Base-by-base conservation (phyloP, 371 early-diverging fungal genomes). In the Neoconidiobolus thromboides region DNA sequence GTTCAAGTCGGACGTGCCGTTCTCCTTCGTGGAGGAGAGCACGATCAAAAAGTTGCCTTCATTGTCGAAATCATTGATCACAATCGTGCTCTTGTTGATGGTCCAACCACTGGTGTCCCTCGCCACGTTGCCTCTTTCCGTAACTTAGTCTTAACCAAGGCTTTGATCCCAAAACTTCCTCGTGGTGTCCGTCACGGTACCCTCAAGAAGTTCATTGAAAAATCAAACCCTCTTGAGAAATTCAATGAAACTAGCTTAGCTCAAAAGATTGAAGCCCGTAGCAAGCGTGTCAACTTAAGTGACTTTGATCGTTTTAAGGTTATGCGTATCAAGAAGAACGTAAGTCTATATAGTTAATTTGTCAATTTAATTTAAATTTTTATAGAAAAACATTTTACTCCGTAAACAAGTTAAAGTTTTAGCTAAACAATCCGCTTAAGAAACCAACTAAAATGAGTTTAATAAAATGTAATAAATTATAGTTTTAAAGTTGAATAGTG, bases 261-360 rank as follows among this genome's bases (percentile, higher is more conserved):
- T 68, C 78, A 93, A 85, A 95, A 92, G 86, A 73, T 93, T 63
- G 85, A 75, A 47, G 70, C 74, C 64, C 86, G 95, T 67, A 67
- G 75, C 63, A 74, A 71, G 70, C 86, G 96, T 66, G 79, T 86
- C 62, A 65, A 68, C 67, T 74, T 91, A 72, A 66, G 83, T 53
- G 98, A 98, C 77, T 95, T 96, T 70, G 95, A 96, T 71, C 87
- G 98, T 69, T 95, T 94, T 91, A 91, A 96, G 88, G 67, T 92
- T 62, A 74, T 72, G 75, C 78, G 83, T 72, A 73, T 85, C 67
- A 86, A 84, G 82, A 84, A 82, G 75, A 77, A 85, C 77, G 80
- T 81, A 76, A 69, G 68, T 65, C 38, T 51, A 60, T 5, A 42
- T 3, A 37, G 5, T 57, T 43, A 14, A 14, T 14, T 14, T 9